Base-by-base conservation (phyloP, 1,284 basidiomycete genomes). In the Pulveroboletus sp. region DNA sequence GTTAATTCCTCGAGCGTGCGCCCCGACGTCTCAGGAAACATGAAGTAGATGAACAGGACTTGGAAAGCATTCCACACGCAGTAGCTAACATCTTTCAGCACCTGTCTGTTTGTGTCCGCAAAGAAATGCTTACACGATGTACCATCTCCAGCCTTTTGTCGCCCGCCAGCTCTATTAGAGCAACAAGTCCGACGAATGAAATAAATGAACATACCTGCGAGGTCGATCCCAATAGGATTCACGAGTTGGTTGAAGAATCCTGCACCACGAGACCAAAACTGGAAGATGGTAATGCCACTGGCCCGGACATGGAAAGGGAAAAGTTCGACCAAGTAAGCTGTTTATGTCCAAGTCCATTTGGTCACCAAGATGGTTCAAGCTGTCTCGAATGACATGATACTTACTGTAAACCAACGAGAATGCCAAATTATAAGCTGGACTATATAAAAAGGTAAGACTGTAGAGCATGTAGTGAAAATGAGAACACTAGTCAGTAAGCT, bases 1-100 rank as follows among this genome's bases (percentile, higher is more conserved):
- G 83, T 75, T 18, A 86, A 70, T 64, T 85, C 84, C 63, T 86
- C 84, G 28, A 85, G 73, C 2, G 81, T 80, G 35, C 78, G 77
- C 18, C 78, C 74, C 3, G 80, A 74, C 0, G 82, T 84, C 62
- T 84, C 82, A 1, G 81, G 81, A 75, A 83, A 81, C 28, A 81
- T 62, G 63, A 83, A 75, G 65, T 76, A 83, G 24, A 84, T 74
- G 52, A 82, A 79, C 11, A 74, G 54, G 26, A 82, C 70, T 57
- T 82, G 77, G 53, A 81, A 79, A 0, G 66, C 68, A 10, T 80
- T 70, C 67, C 76, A 81, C 9, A 76, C 70, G 60, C 79, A 80
- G 63, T 78, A 80, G 47, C 64, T 66, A 18, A 17, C 0, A 7
- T 14, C 6, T 20, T 33, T 64, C 20, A 63, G 52, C 2, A 35